Percentiles rank a stretch among this genome's conserved stretches.
These are phyloP conservation scores for Leishmania turanica DNA, from an alignment of 208 protist species.

Conservation along the genomic window DNA sequence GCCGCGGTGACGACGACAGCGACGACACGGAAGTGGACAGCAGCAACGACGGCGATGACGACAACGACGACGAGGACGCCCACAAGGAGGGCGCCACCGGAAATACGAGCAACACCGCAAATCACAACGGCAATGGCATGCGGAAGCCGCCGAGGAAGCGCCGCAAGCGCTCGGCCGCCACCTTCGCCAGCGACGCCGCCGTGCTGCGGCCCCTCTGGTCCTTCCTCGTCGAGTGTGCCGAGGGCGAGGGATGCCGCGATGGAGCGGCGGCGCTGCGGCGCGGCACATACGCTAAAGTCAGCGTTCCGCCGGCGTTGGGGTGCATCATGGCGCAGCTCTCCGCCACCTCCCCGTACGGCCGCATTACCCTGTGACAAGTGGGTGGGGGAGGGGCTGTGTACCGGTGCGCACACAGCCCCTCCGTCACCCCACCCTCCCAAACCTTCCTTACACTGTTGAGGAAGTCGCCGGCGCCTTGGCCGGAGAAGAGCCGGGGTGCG, in stretches of 20 bases:
- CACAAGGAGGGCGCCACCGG: neutral
- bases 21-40: neutral
- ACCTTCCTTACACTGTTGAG: neutral
- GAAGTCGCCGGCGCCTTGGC: neutral
- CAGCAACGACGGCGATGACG: neutral
- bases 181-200: conserved; percentile 52
- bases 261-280: conserved; percentile 35
- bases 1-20: conserved; percentile 16
- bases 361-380: conserved; percentile 46
- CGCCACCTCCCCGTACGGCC: conserved; percentile 46
- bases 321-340: conserved; percentile 56
- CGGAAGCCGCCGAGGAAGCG: conserved; percentile 1
- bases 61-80: neutral
- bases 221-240: conserved; percentile 66
- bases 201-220: conserved; percentile 65
- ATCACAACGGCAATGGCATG: neutral
- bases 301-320: conserved; percentile 49
- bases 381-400: neutral
- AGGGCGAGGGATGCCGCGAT: conserved; percentile 48
- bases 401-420: no score
- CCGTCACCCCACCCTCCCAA: neutral
- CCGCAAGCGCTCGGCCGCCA: neutral
- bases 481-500: neutral
- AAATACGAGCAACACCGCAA: neutral
- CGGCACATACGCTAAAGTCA: conserved; percentile 51